Evolutionary conservation across 2,329 filamentous ascomycete genomes (phyloP).

Genomic region (Lachnellula cervina): DNA sequence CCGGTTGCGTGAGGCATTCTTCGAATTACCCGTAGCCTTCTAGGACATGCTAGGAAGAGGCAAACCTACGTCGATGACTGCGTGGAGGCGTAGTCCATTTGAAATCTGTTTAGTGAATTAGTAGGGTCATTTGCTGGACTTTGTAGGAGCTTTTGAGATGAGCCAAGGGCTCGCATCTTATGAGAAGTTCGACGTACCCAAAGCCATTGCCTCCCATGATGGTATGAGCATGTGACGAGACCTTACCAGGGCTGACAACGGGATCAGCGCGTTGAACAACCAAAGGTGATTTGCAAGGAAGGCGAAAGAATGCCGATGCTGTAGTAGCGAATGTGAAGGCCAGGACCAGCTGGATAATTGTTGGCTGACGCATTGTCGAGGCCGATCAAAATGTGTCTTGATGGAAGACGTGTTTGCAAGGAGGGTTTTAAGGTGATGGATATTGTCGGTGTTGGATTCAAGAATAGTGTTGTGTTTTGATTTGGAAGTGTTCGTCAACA

Average conservation of each 20-base stretch:
- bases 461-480: no score
- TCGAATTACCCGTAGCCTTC: no score
- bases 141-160: no score
- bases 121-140: no score
- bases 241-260: conserved; percentile 48
- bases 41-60: no score
- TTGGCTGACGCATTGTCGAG: not conserved
- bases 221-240: conserved; percentile 55
- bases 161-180: no score
- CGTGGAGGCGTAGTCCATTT: conserved; percentile 49
- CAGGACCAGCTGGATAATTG: not conserved
- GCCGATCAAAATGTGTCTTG: conserved; percentile 1
- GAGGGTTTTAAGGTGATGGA: not conserved
- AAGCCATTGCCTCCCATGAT: conserved; percentile 61
- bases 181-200: conserved; percentile 27
- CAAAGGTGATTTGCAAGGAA: conserved; percentile 33
- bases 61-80: conserved; percentile 37
- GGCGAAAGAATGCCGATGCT: conserved; percentile 44
- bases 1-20: no score
- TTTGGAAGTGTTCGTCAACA: no score
- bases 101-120: conserved; percentile 23
- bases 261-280: conserved; percentile 54
- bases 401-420: not conserved
- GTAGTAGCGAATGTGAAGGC: conserved; percentile 2
- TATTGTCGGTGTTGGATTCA: not conserved